Conservation (phyloP, 371 early-diverging fungal genomes). For the Haplosporangium sp. region DNA sequence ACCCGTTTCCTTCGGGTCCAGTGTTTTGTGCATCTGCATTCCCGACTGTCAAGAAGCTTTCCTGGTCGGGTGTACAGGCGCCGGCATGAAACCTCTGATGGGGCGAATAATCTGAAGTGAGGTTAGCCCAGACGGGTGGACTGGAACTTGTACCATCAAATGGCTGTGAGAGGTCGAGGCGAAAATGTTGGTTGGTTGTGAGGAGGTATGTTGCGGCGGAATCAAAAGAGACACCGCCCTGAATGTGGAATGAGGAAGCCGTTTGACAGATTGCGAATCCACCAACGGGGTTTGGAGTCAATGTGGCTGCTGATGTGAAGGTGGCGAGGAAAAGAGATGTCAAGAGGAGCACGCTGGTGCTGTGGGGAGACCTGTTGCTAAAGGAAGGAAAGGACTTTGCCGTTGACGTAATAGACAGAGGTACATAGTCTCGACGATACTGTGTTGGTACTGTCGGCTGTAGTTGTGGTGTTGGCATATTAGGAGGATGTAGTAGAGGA, state of each 20-base stretch:
- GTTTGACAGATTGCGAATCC: conserved; percentile 53
- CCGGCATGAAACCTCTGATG: conserved; percentile 47
- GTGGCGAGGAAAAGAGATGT: not conserved
- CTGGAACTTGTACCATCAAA: conserved; percentile 18
- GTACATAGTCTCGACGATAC: not conserved
- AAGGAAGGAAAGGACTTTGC: not conserved
- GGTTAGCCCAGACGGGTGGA: conserved; percentile 35
- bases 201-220: conserved; percentile 18
- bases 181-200: conserved; percentile 50
- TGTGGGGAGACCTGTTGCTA: not conserved
- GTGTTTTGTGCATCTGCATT: conserved; percentile 29
- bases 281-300: conserved; percentile 31
- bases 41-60: conserved; percentile 38
- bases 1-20: conserved; percentile 7
- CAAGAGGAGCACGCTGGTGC: not conserved
- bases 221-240: conserved; percentile 44
- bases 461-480: not conserved
- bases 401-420: not conserved
- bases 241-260: conserved; percentile 34
- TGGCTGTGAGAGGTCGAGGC: conserved; percentile 39
- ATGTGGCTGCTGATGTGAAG: conserved; percentile 3
- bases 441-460: not conserved
- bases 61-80: conserved; percentile 30
- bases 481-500: not conserved
- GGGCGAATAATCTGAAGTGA: conserved; percentile 47